phyloP scores from a whole-genome alignment of 495 filamentous ascomycete genomes.

The Xylaria venustula region DNA sequence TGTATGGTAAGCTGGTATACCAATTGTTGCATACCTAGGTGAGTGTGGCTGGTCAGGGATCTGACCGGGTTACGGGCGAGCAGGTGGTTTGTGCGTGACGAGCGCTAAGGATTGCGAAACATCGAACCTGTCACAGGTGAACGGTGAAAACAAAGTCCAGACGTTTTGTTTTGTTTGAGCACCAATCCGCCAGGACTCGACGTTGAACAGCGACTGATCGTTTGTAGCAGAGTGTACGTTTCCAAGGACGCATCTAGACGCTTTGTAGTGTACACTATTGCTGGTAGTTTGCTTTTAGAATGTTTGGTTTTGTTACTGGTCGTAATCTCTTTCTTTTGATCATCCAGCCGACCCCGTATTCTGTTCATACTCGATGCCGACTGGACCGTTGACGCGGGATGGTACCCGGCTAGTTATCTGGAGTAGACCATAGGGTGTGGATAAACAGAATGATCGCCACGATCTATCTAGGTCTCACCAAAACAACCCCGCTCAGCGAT shows the following conservation, averaged over 20 bases:
- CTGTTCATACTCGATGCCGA: neutral
- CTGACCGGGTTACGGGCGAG: neutral
- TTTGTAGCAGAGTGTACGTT: neutral
- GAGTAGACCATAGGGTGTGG: neutral
- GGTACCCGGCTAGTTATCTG: neutral
- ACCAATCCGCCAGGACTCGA: neutral
- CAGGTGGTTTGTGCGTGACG: neutral
- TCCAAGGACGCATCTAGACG: neutral
- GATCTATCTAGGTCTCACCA: neutral
- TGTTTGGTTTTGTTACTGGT: neutral
- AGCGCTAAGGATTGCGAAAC: neutral
- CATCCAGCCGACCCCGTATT: neutral
- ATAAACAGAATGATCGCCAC: neutral
- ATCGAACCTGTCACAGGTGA: conserved; percentile 3
- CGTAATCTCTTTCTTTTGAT: neutral
- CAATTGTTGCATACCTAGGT: neutral
- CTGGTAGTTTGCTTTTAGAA: neutral
- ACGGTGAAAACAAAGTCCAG: neutral
- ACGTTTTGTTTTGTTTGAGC: conserved; percentile 9
- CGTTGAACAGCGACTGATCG: neutral
- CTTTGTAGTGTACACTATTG: too few species aligned
- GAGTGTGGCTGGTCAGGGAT: neutral
- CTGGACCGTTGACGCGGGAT: conserved; percentile 1
- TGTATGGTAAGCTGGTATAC: neutral
- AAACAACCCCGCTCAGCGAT: neutral